These are phyloP conservation scores for Exsudoporus floridanus DNA, from an alignment of 1,284 basidiomycete species.

Conservation along the genomic window DNA sequence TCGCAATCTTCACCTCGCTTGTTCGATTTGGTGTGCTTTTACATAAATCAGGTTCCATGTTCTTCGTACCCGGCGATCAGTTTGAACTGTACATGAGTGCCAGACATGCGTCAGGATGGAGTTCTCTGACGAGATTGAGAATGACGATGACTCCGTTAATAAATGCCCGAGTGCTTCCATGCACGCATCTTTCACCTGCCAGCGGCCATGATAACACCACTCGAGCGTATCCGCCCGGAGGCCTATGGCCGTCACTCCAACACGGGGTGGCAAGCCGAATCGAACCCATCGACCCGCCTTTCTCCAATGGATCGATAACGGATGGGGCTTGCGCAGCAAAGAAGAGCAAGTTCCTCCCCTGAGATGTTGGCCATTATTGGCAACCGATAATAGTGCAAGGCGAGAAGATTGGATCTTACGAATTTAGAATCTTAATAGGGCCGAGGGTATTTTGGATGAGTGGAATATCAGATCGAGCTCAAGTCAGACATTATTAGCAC, in stretches of 20 bases:
- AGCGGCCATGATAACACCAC: not conserved
- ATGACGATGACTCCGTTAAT: not conserved
- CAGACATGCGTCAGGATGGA: not conserved
- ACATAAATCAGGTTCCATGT: not conserved
- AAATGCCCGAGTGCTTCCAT: constrained; percentile 1
- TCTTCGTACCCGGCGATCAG: not conserved
- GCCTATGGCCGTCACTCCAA: not conserved
- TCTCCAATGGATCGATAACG: no score
- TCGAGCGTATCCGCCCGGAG: no score
- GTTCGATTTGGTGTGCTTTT: no score
- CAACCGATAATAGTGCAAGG: not conserved
- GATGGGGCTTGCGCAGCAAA: no score
- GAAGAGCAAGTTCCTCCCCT: no score
- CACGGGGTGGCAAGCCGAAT: no score
- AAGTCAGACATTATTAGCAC: no score
- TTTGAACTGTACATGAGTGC: not conserved
- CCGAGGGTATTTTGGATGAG: no score
- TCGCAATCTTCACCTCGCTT: not conserved
- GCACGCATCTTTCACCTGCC: constrained; percentile 9
- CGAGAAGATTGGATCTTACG: constrained; percentile 4
- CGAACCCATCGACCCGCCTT: no score
- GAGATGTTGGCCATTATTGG: not conserved
- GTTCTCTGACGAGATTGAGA: not conserved
- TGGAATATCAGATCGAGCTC: no score
- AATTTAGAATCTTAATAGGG: constrained; percentile 1